phyloP scores from a whole-genome alignment of 2,329 filamentous ascomycete genomes.

The Pseudopyricularia javanii region DNA sequence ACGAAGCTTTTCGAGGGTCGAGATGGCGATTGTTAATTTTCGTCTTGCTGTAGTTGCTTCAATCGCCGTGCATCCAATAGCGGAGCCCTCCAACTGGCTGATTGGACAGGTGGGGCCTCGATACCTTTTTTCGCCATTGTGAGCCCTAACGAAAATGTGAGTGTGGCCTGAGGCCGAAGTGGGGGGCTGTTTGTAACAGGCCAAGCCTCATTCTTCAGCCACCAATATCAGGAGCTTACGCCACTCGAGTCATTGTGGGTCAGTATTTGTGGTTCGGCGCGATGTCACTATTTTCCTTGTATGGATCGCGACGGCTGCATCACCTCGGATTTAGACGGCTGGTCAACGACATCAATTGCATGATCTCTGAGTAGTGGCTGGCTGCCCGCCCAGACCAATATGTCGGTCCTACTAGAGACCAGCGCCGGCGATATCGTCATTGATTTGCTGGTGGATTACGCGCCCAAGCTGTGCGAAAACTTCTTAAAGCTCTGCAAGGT shows the following conservation, averaged over 20 bases:
- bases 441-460: constrained; percentile 79
- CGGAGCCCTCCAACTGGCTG: neutral
- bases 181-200: neutral
- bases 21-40: neutral
- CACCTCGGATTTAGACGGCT: no score
- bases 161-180: neutral
- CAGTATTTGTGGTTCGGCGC: no score
- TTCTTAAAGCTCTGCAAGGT: constrained; percentile 97
- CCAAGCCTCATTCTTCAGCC: neutral
- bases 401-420: constrained; percentile 92
- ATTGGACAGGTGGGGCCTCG: neutral
- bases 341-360: no score
- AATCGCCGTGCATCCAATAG: neutral
- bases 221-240: neutral
- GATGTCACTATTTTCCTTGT: neutral
- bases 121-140: neutral
- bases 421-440: constrained; percentile 90
- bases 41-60: neutral
- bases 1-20: neutral
- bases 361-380: no score
- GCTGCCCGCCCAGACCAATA: no score
- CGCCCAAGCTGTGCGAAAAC: constrained; percentile 89
- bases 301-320: neutral
- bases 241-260: no score
- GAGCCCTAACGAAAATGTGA: neutral